These are phyloP conservation scores for Agaricus sinodeliciosus DNA, from an alignment of 768 basidiomycete species.

Conservation along the genomic window DNA sequence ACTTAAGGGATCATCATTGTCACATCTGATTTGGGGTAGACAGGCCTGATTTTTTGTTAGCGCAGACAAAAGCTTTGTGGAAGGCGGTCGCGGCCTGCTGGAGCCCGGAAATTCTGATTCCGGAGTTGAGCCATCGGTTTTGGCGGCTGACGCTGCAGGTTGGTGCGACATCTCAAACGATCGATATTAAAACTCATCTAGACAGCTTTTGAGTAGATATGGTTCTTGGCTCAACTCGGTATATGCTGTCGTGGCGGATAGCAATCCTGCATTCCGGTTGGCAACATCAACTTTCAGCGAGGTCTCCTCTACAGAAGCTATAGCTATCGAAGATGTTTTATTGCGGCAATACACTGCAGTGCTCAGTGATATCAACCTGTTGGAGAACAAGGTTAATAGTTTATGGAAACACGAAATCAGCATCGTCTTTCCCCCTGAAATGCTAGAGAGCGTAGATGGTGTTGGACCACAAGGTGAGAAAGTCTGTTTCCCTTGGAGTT, in stretches of 20 bases:
- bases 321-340: constrained; percentile 54
- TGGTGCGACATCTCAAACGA: background rate
- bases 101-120: constrained; percentile 81
- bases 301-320: constrained; percentile 43
- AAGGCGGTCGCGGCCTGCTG: constrained; percentile 74
- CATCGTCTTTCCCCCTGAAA: constrained; percentile 48
- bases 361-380: constrained; percentile 57
- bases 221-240: constrained; percentile 66
- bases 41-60: constrained; percentile 15
- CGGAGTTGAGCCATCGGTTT: constrained; percentile 76
- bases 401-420: constrained; percentile 70
- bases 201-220: constrained; percentile 75
- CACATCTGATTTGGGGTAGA: constrained; percentile 11
- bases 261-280: constrained; percentile 31
- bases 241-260: constrained; percentile 34
- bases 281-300: constrained; percentile 50
- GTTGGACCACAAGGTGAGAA: constrained; percentile 43
- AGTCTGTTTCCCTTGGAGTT: background rate
- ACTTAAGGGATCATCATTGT: background rate
- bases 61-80: constrained; percentile 66
- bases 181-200: constrained; percentile 12
- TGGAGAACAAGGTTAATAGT: constrained; percentile 44
- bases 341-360: constrained; percentile 61
- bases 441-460: constrained; percentile 21
- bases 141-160: constrained; percentile 93